Evolutionary conservation across 2,329 filamentous ascomycete genomes (phyloP).

Genomic region (Chalara sp.): DNA sequence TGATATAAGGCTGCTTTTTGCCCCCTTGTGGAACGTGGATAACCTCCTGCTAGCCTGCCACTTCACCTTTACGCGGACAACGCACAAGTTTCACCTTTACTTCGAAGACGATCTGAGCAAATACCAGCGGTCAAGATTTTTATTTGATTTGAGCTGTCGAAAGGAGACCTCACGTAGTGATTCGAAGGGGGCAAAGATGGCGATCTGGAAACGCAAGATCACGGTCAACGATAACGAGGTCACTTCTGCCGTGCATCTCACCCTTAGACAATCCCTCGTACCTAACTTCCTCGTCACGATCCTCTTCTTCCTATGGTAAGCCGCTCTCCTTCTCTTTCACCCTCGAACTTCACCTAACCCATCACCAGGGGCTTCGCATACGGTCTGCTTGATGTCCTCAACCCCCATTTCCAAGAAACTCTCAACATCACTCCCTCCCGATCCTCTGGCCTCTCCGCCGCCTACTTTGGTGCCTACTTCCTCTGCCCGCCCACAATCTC

Average conservation of each 20-base stretch:
- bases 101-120: no score
- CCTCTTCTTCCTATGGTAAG: constrained; percentile 43
- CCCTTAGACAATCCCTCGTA: constrained; percentile 28
- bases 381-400: constrained; percentile 37
- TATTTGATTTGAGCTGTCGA: no score
- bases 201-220: constrained; percentile 26
- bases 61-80: no score
- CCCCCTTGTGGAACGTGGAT: no score
- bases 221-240: constrained; percentile 28
- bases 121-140: no score
- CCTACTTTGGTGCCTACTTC: constrained; percentile 51
- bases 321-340: not conserved
- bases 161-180: no score
- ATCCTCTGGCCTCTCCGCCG: constrained; percentile 20
- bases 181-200: constrained; percentile 15
- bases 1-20: no score
- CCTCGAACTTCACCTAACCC: not conserved
- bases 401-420: constrained; percentile 35
- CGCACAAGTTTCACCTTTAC: no score
- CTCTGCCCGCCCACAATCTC: constrained; percentile 60
- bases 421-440: constrained; percentile 28
- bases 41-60: no score
- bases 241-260: constrained; percentile 28
- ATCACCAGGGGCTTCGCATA: constrained; percentile 34
- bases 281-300: constrained; percentile 34